phyloP scores from a whole-genome alignment of 2,329 filamentous ascomycete genomes.

The Venturia oleaginea region DNA sequence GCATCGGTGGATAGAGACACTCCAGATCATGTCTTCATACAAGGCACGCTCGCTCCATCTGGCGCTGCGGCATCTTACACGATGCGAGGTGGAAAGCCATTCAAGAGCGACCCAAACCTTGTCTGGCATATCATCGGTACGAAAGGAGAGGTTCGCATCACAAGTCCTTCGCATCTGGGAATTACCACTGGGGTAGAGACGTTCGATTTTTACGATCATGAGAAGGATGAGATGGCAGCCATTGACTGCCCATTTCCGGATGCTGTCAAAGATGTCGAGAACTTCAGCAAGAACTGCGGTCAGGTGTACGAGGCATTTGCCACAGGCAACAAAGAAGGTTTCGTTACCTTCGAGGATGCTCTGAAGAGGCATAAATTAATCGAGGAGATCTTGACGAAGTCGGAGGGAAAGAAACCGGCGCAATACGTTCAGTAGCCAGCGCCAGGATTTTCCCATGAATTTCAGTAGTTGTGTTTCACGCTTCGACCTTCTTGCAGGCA shows the following conservation, averaged over 20 bases:
- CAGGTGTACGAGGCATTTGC: conserved; percentile 50
- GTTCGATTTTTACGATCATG: conserved; percentile 44
- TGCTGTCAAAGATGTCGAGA: conserved; percentile 39
- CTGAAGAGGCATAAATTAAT: conserved; percentile 3
- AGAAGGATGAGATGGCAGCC: conserved; percentile 35
- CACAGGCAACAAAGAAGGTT: conserved; percentile 17
- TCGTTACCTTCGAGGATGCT: conserved; percentile 3
- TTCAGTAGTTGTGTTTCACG: background rate
- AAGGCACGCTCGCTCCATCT: conserved; percentile 29
- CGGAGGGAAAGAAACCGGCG: background rate
- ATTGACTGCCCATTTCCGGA: conserved; percentile 32
- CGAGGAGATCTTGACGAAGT: background rate
- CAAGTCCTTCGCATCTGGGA: conserved; percentile 27
- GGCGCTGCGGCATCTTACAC: conserved; percentile 37
- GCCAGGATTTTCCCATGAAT: background rate
- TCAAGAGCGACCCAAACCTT: conserved; percentile 37
- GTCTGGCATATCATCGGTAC: conserved; percentile 44
- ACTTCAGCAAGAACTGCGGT: conserved; percentile 41
- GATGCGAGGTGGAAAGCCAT: conserved; percentile 41
- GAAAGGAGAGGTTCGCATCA: conserved; percentile 32
- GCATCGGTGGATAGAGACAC: conserved; percentile 32
- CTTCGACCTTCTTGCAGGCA: background rate
- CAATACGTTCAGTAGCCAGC: background rate
- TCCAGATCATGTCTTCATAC: conserved; percentile 36
- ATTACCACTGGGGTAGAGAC: conserved; percentile 33